Evolutionary conservation across 2,329 filamentous ascomycete genomes (phyloP).

Genomic region (Cordyceps fumosorosea): DNA sequence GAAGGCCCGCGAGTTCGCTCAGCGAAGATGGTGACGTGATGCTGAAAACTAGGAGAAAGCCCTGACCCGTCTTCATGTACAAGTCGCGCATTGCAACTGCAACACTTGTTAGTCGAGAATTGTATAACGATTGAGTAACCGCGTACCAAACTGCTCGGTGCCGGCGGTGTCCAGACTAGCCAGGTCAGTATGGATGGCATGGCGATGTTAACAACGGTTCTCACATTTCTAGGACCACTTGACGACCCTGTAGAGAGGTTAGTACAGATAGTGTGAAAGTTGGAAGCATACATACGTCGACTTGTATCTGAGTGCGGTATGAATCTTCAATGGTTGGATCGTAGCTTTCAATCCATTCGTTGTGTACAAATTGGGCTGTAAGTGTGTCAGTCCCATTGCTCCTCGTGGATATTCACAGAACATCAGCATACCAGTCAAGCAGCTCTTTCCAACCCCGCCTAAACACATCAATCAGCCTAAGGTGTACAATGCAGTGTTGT

Average conservation of each 20-base stretch:
- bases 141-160: conserved; percentile 85
- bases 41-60: conserved; percentile 86
- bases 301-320: conserved; percentile 67
- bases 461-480: conserved; percentile 17
- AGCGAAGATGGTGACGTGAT: conserved; percentile 83
- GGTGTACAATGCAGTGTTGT: conserved; percentile 23
- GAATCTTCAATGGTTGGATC: conserved; percentile 75
- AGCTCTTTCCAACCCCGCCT: conserved; percentile 91
- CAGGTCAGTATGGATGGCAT: conserved; percentile 16
- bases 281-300: conserved; percentile 60
- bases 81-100: conserved; percentile 65
- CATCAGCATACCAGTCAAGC: conserved; percentile 67
- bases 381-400: conserved; percentile 14
- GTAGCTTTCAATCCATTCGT: conserved; percentile 88
- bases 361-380: conserved; percentile 84
- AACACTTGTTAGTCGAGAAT: conserved; percentile 18
- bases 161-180: conserved; percentile 77
- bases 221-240: conserved; percentile 86
- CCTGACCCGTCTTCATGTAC: conserved; percentile 91
- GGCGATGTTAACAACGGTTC: conserved; percentile 14
- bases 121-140: conserved; percentile 10
- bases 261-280: neutral
- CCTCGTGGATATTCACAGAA: neutral
- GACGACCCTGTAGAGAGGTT: conserved; percentile 56
- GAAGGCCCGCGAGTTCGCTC: conserved; percentile 70